Evolutionary conservation across 2,329 filamentous ascomycete genomes (phyloP).

Genomic region (Calonectria pseudoturangicola): DNA sequence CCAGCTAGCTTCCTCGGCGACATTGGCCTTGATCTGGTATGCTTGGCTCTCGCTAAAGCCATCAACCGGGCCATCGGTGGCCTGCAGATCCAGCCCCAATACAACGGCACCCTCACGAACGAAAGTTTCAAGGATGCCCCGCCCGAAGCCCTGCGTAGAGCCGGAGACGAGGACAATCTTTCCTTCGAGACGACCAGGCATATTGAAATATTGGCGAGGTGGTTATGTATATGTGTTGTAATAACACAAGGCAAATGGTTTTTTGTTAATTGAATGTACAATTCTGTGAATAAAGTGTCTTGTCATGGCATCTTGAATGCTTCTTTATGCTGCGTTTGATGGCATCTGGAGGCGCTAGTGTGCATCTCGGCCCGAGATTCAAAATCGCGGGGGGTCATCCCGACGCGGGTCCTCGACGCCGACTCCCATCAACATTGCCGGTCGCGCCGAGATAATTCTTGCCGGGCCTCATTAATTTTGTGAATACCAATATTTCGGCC

Average conservation of each 20-base stretch:
- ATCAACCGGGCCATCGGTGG: slow-evolving; percentile 39
- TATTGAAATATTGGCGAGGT: background rate
- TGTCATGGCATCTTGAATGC: background rate
- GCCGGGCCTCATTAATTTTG: background rate
- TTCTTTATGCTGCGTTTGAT: slow-evolving; percentile 11
- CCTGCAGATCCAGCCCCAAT: slow-evolving; percentile 36
- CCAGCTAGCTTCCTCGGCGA: slow-evolving; percentile 46
- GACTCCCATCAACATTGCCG: background rate
- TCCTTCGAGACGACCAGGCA: slow-evolving; percentile 44
- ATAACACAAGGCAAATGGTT: no score
- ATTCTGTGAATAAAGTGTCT: background rate
- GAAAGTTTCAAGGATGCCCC: slow-evolving; percentile 41
- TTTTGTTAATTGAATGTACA: background rate
- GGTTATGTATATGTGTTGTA: background rate
- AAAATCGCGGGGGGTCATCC: background rate
- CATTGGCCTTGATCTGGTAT: slow-evolving; percentile 48
- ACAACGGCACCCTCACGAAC: slow-evolving; percentile 40
- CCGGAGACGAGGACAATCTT: slow-evolving; percentile 40
- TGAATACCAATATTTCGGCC: background rate
- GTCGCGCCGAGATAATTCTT: background rate
- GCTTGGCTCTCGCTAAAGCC: slow-evolving; percentile 44
- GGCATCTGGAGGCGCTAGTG: background rate
- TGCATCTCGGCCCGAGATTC: slow-evolving; percentile 8
- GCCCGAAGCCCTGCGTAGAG: slow-evolving; percentile 40
- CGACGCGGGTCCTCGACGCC: background rate